These are phyloP conservation scores for Colletotrichum horii DNA, from an alignment of 2,329 filamentous ascomycete species.

Conservation along the genomic window DNA sequence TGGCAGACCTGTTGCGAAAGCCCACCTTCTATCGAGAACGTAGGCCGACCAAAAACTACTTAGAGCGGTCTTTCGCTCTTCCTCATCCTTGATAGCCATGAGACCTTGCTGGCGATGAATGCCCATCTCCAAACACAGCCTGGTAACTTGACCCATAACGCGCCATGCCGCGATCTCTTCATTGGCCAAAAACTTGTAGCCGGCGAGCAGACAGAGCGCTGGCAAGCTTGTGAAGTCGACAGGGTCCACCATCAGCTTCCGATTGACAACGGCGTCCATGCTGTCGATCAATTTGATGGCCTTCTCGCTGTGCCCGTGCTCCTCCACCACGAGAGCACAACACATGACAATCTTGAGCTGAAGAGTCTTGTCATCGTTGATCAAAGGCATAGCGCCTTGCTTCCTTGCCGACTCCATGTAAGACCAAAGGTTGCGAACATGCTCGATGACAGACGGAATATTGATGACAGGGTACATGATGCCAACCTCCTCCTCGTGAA, in stretches of 20 bases:
- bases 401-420: slow-evolving; percentile 68
- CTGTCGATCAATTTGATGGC: slow-evolving; percentile 77
- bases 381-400: slow-evolving; percentile 34
- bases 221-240: slow-evolving; percentile 53
- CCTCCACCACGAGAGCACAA: slow-evolving; percentile 77
- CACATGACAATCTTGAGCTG: slow-evolving; percentile 86
- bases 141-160: slow-evolving; percentile 80
- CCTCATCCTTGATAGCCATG: slow-evolving; percentile 69
- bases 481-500: slow-evolving; percentile 90
- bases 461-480: slow-evolving; percentile 90
- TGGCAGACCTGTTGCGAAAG: slow-evolving; percentile 86
- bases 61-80: slow-evolving; percentile 70
- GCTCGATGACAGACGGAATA: slow-evolving; percentile 72
- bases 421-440: slow-evolving; percentile 71
- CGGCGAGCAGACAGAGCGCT: slow-evolving; percentile 56
- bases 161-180: slow-evolving; percentile 89
- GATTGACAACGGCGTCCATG: slow-evolving; percentile 74
- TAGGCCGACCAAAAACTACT: slow-evolving; percentile 88
- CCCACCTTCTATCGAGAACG: slow-evolving; percentile 85
- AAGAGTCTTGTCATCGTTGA: slow-evolving; percentile 63
- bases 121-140: slow-evolving; percentile 81
- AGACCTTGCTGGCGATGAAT: slow-evolving; percentile 82
- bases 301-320: slow-evolving; percentile 77
- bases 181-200: slow-evolving; percentile 83
- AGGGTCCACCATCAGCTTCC: slow-evolving; percentile 61